Percentiles rank a stretch among this genome's conserved stretches.
These are phyloP conservation scores for Vaccinium myrtillus DNA, from an alignment of 148 eudicot species.

Conservation along the genomic window DNA sequence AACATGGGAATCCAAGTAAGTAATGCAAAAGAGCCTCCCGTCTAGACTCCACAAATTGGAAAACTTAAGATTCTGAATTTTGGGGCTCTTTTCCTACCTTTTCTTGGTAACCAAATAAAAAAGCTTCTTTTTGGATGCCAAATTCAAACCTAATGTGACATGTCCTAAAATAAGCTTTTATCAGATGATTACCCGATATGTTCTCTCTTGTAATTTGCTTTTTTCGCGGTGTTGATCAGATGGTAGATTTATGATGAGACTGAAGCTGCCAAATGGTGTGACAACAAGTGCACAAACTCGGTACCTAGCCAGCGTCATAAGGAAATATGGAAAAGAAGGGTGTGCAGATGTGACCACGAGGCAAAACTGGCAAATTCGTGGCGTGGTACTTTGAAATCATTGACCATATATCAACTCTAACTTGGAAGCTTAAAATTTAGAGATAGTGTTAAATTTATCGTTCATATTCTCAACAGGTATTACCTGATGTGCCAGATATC, in stretches of 20 bases:
- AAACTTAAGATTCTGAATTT: neutral
- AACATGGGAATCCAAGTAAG: neutral
- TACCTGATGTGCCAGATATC: constrained; percentile 88
- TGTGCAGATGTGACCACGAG: constrained; percentile 95
- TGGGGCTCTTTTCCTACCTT: neutral
- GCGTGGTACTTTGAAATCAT: constrained; percentile 42
- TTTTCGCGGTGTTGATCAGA: constrained; percentile 41
- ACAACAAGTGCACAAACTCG: constrained; percentile 91
- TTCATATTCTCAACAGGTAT: neutral
- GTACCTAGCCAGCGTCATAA: constrained; percentile 81
- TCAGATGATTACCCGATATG: too few species aligned
- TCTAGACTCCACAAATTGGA: neutral
- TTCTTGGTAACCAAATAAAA: neutral
- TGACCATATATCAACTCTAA: neutral
- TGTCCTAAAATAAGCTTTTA: neutral
- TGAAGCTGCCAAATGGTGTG: constrained; percentile 97
- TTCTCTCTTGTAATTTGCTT: neutral
- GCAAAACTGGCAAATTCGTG: constrained; percentile 98
- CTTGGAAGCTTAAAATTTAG: neutral
- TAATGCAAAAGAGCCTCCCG: neutral
- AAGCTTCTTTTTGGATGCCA: neutral
- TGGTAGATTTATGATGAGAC: constrained; percentile 98
- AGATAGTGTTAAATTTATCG: neutral
- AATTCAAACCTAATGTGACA: too few species aligned
- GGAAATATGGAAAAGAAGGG: constrained; percentile 84